phyloP scores from a whole-genome alignment of 1,139 yeast genomes.

The Yamadazyma diddensiae region DNA sequence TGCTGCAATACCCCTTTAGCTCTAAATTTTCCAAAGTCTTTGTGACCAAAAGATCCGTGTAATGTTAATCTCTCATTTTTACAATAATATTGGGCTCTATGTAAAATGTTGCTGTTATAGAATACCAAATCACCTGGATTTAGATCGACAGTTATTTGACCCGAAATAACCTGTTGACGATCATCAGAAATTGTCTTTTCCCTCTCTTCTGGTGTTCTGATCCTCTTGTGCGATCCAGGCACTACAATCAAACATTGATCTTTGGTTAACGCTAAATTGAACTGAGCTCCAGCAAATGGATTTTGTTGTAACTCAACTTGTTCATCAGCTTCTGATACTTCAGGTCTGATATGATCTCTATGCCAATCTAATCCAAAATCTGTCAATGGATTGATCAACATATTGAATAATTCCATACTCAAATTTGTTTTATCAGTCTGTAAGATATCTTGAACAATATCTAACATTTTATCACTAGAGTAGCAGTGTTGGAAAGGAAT shows the following conservation, averaged over 20 bases:
- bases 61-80: constrained; percentile 43
- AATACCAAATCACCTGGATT: constrained; percentile 56
- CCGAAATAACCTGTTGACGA: constrained; percentile 36
- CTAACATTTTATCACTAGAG: constrained; percentile 39
- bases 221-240: constrained; percentile 49
- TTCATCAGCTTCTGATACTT: constrained; percentile 47
- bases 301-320: constrained; percentile 33
- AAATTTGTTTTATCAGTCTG: constrained; percentile 36
- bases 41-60: constrained; percentile 56
- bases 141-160: constrained; percentile 42
- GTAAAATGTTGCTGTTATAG: constrained; percentile 53
- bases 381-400: constrained; percentile 55
- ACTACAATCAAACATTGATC: constrained; percentile 51
- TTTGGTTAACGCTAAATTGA: constrained; percentile 50
- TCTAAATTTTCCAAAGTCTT: constrained; percentile 39
- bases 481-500: constrained; percentile 45
- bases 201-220: constrained; percentile 48
- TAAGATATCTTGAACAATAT: constrained; percentile 44
- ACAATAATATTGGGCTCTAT: constrained; percentile 47
- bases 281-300: constrained; percentile 54
- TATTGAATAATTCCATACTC: constrained; percentile 53
- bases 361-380: constrained; percentile 60
- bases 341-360: constrained; percentile 53
- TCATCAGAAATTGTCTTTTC: constrained; percentile 33
- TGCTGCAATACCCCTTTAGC: constrained; percentile 55